A percentile compares a stretch with the other conserved stretches of the same genome.
phyloP scores from a whole-genome alignment of 2,329 filamentous ascomycete genomes.

The Colletotrichum siamense region DNA sequence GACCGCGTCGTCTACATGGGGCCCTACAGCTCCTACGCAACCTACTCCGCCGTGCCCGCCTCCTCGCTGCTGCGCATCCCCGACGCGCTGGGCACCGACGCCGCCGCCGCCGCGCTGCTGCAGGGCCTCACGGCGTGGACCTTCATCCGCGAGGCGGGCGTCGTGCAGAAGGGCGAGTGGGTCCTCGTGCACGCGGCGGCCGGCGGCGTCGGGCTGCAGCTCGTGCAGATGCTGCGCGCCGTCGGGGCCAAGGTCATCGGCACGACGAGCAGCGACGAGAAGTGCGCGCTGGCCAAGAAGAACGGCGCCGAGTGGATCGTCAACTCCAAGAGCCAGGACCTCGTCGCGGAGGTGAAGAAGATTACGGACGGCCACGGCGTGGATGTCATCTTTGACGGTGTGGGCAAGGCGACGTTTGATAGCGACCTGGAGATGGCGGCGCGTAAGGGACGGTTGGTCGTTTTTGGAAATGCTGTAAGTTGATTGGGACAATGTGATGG shows the following conservation, averaged over 20 bases:
- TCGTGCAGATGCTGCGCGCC: constrained; percentile 75
- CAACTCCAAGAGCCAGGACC: constrained; percentile 67
- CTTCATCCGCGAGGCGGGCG: constrained; percentile 76
- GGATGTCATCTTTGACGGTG: constrained; percentile 82
- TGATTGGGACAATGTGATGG: not conserved
- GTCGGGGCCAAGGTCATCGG: constrained; percentile 82
- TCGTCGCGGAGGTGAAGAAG: constrained; percentile 65
- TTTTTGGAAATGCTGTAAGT: constrained; percentile 80
- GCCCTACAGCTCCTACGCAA: constrained; percentile 54
- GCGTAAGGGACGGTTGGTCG: constrained; percentile 77
- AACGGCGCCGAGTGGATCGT: constrained; percentile 77
- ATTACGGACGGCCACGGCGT: constrained; percentile 77
- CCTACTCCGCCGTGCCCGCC: constrained; percentile 61
- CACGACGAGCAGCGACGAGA: constrained; percentile 76
- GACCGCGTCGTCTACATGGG: constrained; percentile 76
- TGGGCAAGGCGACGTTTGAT: constrained; percentile 87
- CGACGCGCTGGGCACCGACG: constrained; percentile 60
- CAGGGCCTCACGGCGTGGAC: constrained; percentile 86
- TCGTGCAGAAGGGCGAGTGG: constrained; percentile 80
- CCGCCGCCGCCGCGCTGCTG: constrained; percentile 73
- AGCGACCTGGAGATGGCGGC: constrained; percentile 75
- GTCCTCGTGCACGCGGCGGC: constrained; percentile 85
- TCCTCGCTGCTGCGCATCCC: constrained; percentile 68
- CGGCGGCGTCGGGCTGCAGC: constrained; percentile 78
- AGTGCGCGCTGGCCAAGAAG: constrained; percentile 71